Percentiles rank a stretch among this genome's conserved stretches.
Evolutionary conservation across 768 basidiomycete species (phyloP).

Genomic region (Phaeolepiota aurea): DNA sequence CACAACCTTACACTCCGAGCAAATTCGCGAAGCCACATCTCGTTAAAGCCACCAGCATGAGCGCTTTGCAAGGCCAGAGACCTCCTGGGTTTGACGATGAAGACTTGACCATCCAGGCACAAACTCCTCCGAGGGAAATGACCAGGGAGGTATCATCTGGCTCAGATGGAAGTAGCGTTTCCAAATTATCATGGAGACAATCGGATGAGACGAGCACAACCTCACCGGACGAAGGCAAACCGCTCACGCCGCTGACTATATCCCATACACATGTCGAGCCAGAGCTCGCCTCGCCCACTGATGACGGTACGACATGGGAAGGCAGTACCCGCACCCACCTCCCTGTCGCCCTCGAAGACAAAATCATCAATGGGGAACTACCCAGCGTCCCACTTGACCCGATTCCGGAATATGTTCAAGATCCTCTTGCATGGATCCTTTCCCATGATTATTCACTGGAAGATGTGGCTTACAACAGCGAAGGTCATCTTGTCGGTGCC

Average conservation of each 20-base stretch:
- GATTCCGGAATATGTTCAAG: constrained; percentile 26
- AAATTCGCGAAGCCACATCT: constrained; percentile 34
- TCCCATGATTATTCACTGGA: constrained; percentile 75
- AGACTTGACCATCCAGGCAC: constrained; percentile 53
- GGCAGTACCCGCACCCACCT: constrained; percentile 29
- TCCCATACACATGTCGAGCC: constrained; percentile 26
- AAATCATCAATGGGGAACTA: constrained; percentile 43
- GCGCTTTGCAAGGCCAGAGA: constrained; percentile 23
- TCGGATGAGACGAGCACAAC: constrained; percentile 44
- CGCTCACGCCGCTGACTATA: constrained; percentile 21
- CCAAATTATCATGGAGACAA: constrained; percentile 34
- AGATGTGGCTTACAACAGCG: constrained; percentile 86
- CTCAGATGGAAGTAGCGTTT: constrained; percentile 43
- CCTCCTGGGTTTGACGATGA: constrained; percentile 37
- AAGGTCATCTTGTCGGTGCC: constrained; percentile 87
- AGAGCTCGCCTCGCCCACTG: constrained; percentile 40
- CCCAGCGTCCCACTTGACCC: constrained; percentile 40
- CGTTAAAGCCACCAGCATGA: constrained; percentile 24
- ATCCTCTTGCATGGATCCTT: constrained; percentile 45
- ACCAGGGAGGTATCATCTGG: constrained; percentile 33
- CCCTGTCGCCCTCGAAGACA: constrained; percentile 36
- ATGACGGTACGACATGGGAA: constrained; percentile 55
- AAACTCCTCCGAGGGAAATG: constrained; percentile 23
- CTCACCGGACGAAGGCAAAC: constrained; percentile 36
- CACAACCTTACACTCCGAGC: constrained; percentile 36